Evolutionary conservation across 345 rosid species (phyloP).

Genomic region (Citrus maxima): DNA sequence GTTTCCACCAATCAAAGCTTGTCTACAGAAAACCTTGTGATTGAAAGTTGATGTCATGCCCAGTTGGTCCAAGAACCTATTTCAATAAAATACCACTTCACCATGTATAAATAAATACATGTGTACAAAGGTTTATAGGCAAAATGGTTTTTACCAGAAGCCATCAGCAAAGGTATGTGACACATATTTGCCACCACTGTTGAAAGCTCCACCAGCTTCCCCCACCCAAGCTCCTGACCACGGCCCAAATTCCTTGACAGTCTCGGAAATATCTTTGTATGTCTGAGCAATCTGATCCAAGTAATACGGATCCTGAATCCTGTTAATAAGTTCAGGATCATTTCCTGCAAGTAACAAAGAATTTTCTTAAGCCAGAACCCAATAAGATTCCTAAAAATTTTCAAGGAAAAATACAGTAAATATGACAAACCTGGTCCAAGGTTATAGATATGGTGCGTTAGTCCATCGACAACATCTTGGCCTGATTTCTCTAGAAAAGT

Average conservation of each 20-base stretch:
- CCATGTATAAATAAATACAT: not conserved
- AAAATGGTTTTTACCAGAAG: constrained; percentile 41
- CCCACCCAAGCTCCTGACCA: constrained; percentile 64
- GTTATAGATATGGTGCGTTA: constrained; percentile 63
- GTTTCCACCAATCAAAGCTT: constrained; percentile 65
- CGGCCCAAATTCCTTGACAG: constrained; percentile 33
- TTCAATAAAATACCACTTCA: not conserved
- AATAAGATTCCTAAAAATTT: not conserved
- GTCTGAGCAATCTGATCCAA: constrained; percentile 45
- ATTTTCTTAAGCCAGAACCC: not conserved
- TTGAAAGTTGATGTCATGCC: constrained; percentile 58
- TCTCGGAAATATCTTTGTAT: constrained; percentile 23
- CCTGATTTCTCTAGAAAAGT: constrained; percentile 39
- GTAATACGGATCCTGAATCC: constrained; percentile 52
- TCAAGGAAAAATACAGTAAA: not conserved
- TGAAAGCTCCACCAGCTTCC: constrained; percentile 69
- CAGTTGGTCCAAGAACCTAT: constrained; percentile 63
- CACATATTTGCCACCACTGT: constrained; percentile 64
- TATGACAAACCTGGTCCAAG: constrained; percentile 44
- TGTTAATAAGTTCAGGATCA: constrained; percentile 35
- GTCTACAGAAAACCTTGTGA: constrained; percentile 67
- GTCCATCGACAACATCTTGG: constrained; percentile 41
- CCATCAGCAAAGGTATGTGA: constrained; percentile 54
- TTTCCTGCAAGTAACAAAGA: constrained; percentile 32
- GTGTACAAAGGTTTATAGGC: not conserved